Evolutionary conservation across 2,329 filamentous ascomycete species (phyloP), one percentile per base, ranked within the genome.

Genomic region (Paracoccidioides lutzii): DNA sequence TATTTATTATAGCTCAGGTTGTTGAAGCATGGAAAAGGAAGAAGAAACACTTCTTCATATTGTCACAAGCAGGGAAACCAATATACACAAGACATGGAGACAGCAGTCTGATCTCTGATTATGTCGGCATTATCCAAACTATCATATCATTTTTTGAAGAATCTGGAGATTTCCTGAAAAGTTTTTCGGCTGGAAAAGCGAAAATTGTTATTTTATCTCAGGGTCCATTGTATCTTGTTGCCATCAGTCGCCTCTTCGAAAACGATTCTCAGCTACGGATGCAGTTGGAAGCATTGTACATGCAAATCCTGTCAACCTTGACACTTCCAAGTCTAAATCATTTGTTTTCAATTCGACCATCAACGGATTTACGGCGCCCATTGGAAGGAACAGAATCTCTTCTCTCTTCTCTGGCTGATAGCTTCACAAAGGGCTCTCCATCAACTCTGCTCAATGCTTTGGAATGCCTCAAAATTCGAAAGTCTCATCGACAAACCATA

Each of bases 61-160:
- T 98, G 1, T 97, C 93, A 2, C 91, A 90, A 12, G 91, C 94
- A 8, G 93, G 93, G 22, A 98, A 98, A 69, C 94, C 93, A 9
- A 94, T 98, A 51, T 98, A 91, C 78, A 97, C 90, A 65, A 82
- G 94, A 51, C 91, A 98, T 67, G 93, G 94, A 43, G 89, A 96
- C 63, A 80, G 95, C 61, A 83, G 85, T 55, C 76, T 97, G 45
- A 89, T 97, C 67, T 95, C 94, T 64, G 87, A 87, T 52, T 96
- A 93, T 64, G 91, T 97, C 68, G 93, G 93, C 43, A 85, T 98
- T 15, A 85, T 96, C 1, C 93, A 97, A 69, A 98, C 93, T 45
- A 91, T 98, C 63, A 95, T 98, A 59, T 97, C 93, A 0, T 96
- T 96, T 68, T 97, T 94, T 66, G 86, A 95, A 67, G 84, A 84